Base-by-base conservation (phyloP, 164 flowering plant genomes). In the Sedum album region DNA sequence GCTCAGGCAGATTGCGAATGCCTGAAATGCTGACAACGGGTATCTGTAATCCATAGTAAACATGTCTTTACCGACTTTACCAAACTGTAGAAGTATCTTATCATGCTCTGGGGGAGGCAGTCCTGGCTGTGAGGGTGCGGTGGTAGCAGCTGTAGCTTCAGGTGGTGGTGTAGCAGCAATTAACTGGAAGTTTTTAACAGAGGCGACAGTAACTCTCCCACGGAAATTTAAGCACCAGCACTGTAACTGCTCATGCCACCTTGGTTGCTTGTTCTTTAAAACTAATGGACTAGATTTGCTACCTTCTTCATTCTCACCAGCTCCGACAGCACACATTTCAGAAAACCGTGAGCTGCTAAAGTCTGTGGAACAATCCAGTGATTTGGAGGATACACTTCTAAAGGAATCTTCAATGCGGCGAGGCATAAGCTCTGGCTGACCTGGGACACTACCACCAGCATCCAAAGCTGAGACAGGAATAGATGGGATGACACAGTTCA, bases 401-500 rank as follows among this genome's bases (percentile, higher is more conserved):
- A 79, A 79, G 0, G 82, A 79, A 74, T 81, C 84, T 25, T 81
- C 84, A 11, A 81, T 77, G 33, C 75, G 41, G 49, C 77, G 72
- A 13, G 80, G 76, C 35, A 79, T 70, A 18, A 79, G 74, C 68
- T 78, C 80, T 2, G 83, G 78, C 21, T 77, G 82, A 20, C 73
- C 74, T 6, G 82, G 82, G 38, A 75, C 77, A 31, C 51, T 33
- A 28, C 81, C 79, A 20, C 79, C 77, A 15, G 70, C 66, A 36
- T 78, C 73, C 31, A 80, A n/a, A 31, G 83, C 51, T 14, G 83
- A 76, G 26, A 69, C 68, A 1, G 85, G 85, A 41, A 82, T 80
- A 10, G 85, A 76, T 66, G 80, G 81, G 83, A 82, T 79, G 18
- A 62, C 23, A 48, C 83, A 80, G 66, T 77, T 78, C 82, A 79